phyloP scores from a whole-genome alignment of 1,284 basidiomycete genomes.

The Leccinum griseonigrum region DNA sequence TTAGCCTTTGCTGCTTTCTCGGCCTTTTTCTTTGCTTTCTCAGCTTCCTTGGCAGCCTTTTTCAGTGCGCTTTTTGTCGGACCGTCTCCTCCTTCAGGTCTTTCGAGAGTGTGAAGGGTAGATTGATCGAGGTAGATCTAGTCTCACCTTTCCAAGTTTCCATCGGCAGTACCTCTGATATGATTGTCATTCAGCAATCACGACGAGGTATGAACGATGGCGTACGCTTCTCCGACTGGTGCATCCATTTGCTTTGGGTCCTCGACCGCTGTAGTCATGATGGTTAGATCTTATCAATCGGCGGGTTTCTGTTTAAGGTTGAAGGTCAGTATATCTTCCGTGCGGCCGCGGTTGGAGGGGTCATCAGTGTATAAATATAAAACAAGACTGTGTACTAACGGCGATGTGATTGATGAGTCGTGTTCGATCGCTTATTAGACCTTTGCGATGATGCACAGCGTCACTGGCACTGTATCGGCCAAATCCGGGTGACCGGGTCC shows the following conservation, averaged over 20 bases:
- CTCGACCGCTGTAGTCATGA: slow-evolving; percentile 17
- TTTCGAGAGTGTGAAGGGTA: slow-evolving; percentile 10
- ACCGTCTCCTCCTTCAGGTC: slow-evolving; percentile 38
- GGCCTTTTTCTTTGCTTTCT: slow-evolving; percentile 90
- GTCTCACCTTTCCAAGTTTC: slow-evolving; percentile 13
- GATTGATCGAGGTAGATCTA: not conserved
- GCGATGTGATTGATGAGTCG: not conserved
- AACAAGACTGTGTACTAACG: not conserved
- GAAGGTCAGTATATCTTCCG: not conserved
- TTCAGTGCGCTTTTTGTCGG: slow-evolving; percentile 92
- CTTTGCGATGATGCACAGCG: not conserved
- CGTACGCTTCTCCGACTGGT: slow-evolving; percentile 12
- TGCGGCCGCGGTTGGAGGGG: not conserved
- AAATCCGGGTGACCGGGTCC: slow-evolving; percentile 16
- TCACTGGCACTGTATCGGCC: slow-evolving; percentile 8
- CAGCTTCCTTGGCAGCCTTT: slow-evolving; percentile 89
- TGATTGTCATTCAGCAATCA: not conserved
- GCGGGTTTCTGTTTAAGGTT: not conserved
- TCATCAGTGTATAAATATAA: too few relatives aligned
- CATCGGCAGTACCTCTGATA: slow-evolving; percentile 15
- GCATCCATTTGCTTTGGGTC: slow-evolving; percentile 2
- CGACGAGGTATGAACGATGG: not conserved
- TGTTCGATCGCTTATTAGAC: not conserved
- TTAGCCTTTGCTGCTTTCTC: slow-evolving; percentile 75
- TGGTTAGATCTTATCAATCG: slow-evolving; percentile 26